Evolutionary conservation across 768 basidiomycete genomes (phyloP).

Genomic region (Atractiella rhizophila): DNA sequence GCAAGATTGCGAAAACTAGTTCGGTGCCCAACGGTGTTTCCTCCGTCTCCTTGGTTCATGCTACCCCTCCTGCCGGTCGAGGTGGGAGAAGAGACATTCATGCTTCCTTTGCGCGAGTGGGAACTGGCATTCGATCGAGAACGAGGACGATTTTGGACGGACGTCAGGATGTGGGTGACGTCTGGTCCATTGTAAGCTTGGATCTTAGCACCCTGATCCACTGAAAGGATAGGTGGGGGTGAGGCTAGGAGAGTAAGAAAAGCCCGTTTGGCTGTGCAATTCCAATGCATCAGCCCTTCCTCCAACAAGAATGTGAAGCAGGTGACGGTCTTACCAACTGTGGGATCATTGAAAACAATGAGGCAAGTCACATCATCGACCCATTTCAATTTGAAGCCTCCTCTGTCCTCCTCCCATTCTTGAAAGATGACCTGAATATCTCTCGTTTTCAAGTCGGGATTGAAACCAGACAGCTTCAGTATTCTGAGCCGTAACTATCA

Average conservation of each 20-base stretch:
- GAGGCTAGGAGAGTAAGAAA: conserved; percentile 68
- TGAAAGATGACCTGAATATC: conserved; percentile 78
- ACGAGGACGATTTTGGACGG: conserved; percentile 20
- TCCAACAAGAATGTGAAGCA: neutral
- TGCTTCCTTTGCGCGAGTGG: no score
- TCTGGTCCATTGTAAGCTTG: conserved; percentile 85
- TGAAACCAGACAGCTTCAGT: conserved; percentile 70
- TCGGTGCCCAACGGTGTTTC: no score
- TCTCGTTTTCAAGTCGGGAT: conserved; percentile 86
- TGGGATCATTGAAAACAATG: conserved; percentile 78
- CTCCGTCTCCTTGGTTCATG: no score
- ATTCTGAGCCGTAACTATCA: no score
- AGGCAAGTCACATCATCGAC: conserved; percentile 82
- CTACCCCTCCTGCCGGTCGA: no score
- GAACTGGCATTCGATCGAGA: no score
- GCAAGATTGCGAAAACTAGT: no score
- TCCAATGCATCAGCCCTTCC: neutral
- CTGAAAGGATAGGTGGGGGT: conserved; percentile 24
- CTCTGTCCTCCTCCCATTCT: conserved; percentile 59
- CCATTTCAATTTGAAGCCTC: conserved; percentile 99
- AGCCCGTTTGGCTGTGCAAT: conserved; percentile 59
- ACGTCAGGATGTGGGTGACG: conserved; percentile 35
- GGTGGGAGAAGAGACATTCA: no score
- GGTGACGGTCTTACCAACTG: conserved; percentile 40
- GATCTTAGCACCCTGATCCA: conserved; percentile 21